Base-by-base conservation (phyloP, 2,329 filamentous ascomycete genomes). In the Cadophora malorum region DNA sequence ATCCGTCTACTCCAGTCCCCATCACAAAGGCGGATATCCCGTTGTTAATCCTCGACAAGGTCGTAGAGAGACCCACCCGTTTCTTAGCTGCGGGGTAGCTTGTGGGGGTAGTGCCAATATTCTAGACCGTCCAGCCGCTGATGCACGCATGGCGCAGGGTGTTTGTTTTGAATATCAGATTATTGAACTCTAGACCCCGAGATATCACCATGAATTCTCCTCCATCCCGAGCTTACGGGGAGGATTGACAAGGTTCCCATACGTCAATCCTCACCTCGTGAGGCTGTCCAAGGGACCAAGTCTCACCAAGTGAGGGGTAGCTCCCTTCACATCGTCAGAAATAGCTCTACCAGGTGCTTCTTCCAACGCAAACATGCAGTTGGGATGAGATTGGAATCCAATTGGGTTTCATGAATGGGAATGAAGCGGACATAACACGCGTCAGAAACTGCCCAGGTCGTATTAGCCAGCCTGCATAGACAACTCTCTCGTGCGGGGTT, bases 31-130 rank as follows among this genome's bases (percentile, higher is more conserved):
- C 49, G n/a, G n/a, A 21, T 35, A 45, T 53, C 12, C 33, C 33
- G 14, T 25, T 63, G 12, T 28, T 9, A 55, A 28, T 41, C 23
- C 49, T 25, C n/a, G 21, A 52, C 33, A 4, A 41, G 33, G 28
- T 19, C 12, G 23, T 9, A 50, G 23, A 62, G 7, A 14, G 65
- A 59, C 61, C 52, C 60, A 67, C 45, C 35, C 52, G 28, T 33
- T 45, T 50, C 59, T 31, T 60, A 41, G 60, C 65, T 69, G 70
- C 70, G 68, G 70, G 68, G 67, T 70, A 69, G 47, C 50, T 53
- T 61, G 52, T 52, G 62, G 68, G 49, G 62, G 23, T 50, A 60
- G 45, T 53, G 61, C 64, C 58, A 68, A 58, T 56, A 56, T 62
- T 28, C 58, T 31, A 35, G 52, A 38, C 33, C 28, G 19, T 52